These are phyloP conservation scores for Chamaenerion angustifolium DNA, from an alignment of 345 rosid species.

Conservation along the genomic window DNA sequence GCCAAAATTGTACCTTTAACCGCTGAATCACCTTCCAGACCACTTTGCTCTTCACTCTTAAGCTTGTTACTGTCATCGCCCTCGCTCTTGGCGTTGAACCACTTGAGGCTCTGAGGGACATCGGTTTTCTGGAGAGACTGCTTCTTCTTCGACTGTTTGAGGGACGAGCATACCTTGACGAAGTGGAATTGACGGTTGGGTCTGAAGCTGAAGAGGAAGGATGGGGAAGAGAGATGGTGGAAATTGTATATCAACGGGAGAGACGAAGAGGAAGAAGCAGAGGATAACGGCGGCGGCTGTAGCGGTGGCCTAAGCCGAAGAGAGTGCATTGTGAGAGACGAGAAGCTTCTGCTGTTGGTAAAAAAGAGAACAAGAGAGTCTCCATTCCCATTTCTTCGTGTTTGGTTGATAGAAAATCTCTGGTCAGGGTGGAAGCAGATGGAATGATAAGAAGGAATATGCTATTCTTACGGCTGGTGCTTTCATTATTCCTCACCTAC, in stretches of 20 bases:
- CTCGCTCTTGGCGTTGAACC: constrained; percentile 55
- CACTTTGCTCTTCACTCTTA: constrained; percentile 7
- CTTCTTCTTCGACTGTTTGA: constrained; percentile 58
- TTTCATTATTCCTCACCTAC: too few species aligned
- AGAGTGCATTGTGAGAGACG: constrained; percentile 3
- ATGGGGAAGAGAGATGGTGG: constrained; percentile 14
- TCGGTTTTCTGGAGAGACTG: constrained; percentile 17
- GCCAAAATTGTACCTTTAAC: constrained; percentile 74
- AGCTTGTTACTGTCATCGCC: constrained; percentile 10
- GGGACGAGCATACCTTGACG: constrained; percentile 60
- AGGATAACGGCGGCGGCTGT: too few species aligned
- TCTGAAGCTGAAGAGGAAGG: constrained; percentile 31
- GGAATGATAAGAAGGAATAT: too few species aligned
- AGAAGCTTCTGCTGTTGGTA: too few species aligned
- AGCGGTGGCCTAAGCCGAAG: constrained; percentile 9
- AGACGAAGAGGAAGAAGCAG: constrained; percentile 3
- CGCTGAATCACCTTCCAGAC: constrained; percentile 44
- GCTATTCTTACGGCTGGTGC: too few species aligned
- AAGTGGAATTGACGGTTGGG: constrained; percentile 58
- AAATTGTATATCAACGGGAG: constrained; percentile 20
- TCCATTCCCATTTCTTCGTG: too few species aligned
- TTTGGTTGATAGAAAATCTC: too few species aligned
- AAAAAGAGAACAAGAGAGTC: too few species aligned
- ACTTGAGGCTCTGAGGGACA: constrained; percentile 52
- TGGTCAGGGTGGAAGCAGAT: too few species aligned